These are phyloP conservation scores for Phyllosticta citriasiana DNA, from an alignment of 2,329 filamentous ascomycete species.

Conservation along the genomic window DNA sequence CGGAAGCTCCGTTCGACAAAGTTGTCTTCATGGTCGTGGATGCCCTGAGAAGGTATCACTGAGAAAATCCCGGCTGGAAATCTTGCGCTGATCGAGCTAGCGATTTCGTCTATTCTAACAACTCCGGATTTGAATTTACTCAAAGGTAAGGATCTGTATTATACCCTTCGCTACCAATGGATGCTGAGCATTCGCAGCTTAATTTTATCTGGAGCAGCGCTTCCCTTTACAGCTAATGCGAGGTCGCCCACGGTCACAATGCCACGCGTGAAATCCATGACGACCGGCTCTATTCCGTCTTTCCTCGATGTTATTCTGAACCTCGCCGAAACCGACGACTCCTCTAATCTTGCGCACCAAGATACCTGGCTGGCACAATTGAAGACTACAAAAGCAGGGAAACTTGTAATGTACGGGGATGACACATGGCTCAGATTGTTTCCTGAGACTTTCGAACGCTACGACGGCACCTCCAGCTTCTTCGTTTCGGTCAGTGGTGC, in stretches of 20 bases:
- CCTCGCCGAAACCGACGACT: constrained; percentile 86
- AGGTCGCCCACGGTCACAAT: constrained; percentile 97
- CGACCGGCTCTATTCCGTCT: constrained; percentile 93
- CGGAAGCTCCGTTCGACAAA: constrained; percentile 69
- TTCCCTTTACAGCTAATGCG: constrained; percentile 92
- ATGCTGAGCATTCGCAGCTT: constrained; percentile 46
- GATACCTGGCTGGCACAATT: constrained; percentile 96
- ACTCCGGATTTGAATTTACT: constrained; percentile 77
- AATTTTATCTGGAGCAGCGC: constrained; percentile 69
- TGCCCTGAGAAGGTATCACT: constrained; percentile 68
- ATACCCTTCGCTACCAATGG: neutral
- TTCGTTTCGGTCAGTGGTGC: constrained; percentile 74
- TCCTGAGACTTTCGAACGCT: constrained; percentile 72
- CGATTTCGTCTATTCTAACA: constrained; percentile 80
- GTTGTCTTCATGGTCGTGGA: constrained; percentile 97
- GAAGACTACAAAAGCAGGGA: constrained; percentile 53
- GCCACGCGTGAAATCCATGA: constrained; percentile 94
- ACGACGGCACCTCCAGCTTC: constrained; percentile 93
- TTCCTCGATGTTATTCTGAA: constrained; percentile 96
- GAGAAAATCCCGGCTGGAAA: neutral
- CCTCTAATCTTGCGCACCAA: constrained; percentile 75
- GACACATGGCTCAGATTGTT: constrained; percentile 98
- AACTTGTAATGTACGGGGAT: constrained; percentile 89
- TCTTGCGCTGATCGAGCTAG: constrained; percentile 35
- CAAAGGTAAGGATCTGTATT: constrained; percentile 54